A percentile compares a stretch with the other conserved stretches of the same genome.
These are phyloP conservation scores for Leptomonas pyrrhocoris DNA, from an alignment of 208 protist species.

Conservation along the genomic window DNA sequence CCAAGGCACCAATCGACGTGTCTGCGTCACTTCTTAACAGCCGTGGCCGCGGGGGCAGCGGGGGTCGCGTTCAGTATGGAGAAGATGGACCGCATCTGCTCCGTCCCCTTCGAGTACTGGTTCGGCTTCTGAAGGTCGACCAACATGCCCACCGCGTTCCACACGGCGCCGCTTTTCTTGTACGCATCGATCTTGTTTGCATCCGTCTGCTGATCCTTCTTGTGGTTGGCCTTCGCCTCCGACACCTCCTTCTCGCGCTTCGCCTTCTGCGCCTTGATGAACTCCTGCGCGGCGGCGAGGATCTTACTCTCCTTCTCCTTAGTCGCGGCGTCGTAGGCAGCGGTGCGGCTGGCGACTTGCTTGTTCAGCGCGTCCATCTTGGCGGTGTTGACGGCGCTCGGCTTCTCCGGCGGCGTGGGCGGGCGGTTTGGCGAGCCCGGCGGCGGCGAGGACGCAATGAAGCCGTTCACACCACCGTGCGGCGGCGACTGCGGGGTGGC, in stretches of 20 bases:
- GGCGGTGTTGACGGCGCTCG: constrained; percentile 7
- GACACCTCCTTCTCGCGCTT: constrained; percentile 67
- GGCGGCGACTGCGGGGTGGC: constrained; percentile 13
- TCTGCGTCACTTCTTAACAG: constrained; percentile 9
- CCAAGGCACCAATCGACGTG: background rate
- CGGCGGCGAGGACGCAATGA: constrained; percentile 26
- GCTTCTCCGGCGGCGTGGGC: constrained; percentile 24
- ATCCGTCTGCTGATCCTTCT: constrained; percentile 55
- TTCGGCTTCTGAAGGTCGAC: constrained; percentile 82
- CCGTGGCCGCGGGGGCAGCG: background rate
- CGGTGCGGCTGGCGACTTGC: constrained; percentile 66
- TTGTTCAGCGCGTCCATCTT: constrained; percentile 60
- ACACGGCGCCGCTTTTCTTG: constrained; percentile 70
- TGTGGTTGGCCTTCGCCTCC: constrained; percentile 51
- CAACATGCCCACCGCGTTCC: constrained; percentile 72
- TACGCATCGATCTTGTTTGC: constrained; percentile 50
- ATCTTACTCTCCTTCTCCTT: constrained; percentile 69
- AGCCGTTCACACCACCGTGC: background rate
- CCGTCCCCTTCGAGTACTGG: constrained; percentile 79
- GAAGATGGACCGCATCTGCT: constrained; percentile 80
- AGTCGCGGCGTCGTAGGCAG: constrained; percentile 56
- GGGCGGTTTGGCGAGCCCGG: constrained; percentile 18
- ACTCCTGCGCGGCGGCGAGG: constrained; percentile 59
- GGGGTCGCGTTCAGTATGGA: constrained; percentile 39
- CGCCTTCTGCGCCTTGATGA: constrained; percentile 62